Conservation (phyloP, 495 filamentous ascomycete species). For the Aspergillus wentii region DNA sequence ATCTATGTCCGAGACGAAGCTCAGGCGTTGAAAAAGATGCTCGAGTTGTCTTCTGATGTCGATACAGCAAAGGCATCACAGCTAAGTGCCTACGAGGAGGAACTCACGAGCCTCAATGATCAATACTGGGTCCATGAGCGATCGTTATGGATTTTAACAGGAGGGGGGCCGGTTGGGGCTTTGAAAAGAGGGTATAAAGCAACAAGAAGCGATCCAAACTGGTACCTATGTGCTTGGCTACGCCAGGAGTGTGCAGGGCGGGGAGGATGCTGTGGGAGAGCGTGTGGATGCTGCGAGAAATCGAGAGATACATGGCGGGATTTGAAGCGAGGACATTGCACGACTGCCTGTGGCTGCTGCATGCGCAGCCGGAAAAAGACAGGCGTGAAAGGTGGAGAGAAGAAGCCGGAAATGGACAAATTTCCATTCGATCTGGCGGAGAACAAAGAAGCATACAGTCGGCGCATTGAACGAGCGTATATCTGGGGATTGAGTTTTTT, state of each 20-base stretch:
- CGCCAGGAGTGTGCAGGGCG: neutral
- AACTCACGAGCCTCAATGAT: neutral
- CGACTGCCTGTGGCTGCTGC: neutral
- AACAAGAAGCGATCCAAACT: neutral
- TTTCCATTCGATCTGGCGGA: neutral
- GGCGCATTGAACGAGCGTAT: neutral
- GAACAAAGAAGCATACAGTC: neutral
- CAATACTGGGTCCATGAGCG: neutral
- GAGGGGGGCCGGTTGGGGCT: neutral
- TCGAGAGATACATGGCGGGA: neutral
- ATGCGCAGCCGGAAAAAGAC: neutral
- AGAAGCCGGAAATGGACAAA: neutral
- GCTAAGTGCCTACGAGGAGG: neutral
- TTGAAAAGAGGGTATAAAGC: neutral
- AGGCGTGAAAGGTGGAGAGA: neutral
- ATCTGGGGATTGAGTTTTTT: neutral
- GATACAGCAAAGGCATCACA: neutral
- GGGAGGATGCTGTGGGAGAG: neutral
- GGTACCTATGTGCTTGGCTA: neutral
- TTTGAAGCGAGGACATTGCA: neutral
- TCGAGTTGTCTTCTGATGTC: neutral
- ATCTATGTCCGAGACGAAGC: neutral
- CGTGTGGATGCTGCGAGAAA: neutral
- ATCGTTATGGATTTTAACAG: neutral
- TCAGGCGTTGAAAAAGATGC: neutral